A percentile compares a stretch with the other conserved stretches of the same genome.
These are phyloP conservation scores for Lactuca sativa DNA, from an alignment of 129 eudicot species.

Conservation along the genomic window DNA sequence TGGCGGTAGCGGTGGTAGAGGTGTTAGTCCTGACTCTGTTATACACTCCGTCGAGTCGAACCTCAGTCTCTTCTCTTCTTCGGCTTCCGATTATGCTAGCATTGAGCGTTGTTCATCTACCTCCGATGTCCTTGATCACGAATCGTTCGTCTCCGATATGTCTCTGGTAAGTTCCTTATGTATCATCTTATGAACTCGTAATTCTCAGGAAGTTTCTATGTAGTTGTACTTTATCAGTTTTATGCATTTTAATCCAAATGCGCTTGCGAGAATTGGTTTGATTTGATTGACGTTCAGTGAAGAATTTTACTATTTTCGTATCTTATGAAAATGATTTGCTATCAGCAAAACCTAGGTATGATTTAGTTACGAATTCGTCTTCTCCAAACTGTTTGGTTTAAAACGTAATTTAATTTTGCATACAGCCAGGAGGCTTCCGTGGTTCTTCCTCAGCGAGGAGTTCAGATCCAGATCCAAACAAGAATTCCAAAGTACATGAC, in stretches of 20 bases:
- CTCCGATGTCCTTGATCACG: constrained; percentile 62
- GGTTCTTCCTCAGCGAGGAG: constrained; percentile 42
- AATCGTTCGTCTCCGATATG: constrained; percentile 45
- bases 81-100: constrained; percentile 76
- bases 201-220: constrained; percentile 4
- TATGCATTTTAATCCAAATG: not conserved
- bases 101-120: constrained; percentile 84
- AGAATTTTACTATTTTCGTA: not conserved
- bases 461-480: constrained; percentile 70
- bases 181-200: not conserved
- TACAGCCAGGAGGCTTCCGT: constrained; percentile 57
- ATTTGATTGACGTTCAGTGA: constrained; percentile 8
- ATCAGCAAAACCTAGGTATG: constrained; percentile 16
- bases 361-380: constrained; percentile 8
- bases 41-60: constrained; percentile 48
- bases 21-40: constrained; percentile 59
- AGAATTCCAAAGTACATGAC: constrained; percentile 36
- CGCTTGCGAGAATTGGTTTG: constrained; percentile 15
- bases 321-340: not conserved
- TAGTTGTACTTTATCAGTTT: not conserved
- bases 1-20: constrained; percentile 33
- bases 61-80: constrained; percentile 74
- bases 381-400: constrained; percentile 10
- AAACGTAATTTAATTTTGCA: constrained; percentile 25
- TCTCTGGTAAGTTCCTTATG: constrained; percentile 28